A percentile compares a stretch with the other conserved stretches of the same genome.
Evolutionary conservation across 1,139 yeast species (phyloP).

Genomic region (Arxiozyma bovina): DNA sequence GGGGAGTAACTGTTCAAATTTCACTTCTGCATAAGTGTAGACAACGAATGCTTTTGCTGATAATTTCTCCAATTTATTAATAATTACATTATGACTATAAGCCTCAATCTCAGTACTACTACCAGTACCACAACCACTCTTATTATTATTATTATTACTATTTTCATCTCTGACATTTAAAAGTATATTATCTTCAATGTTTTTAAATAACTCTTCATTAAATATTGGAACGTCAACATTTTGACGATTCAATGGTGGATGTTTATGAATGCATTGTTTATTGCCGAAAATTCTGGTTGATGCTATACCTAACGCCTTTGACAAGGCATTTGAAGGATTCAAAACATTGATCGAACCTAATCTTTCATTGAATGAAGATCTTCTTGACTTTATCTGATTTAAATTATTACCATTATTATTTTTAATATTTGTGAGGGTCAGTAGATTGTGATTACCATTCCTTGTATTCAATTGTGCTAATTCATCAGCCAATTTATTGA

Average conservation of each 20-base stretch:
- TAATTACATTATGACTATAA: slow-evolving; percentile 26
- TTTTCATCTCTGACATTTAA: slow-evolving; percentile 25
- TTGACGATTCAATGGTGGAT: slow-evolving; percentile 10
- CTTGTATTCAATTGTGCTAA: slow-evolving; percentile 47
- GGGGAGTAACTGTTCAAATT: slow-evolving; percentile 75
- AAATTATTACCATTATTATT: slow-evolving; percentile 4
- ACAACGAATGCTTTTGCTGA: slow-evolving; percentile 90
- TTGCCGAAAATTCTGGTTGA: slow-evolving; percentile 77
- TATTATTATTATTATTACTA: background rate
- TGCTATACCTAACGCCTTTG: slow-evolving; percentile 81
- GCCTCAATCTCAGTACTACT: slow-evolving; percentile 3
- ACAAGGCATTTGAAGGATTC: slow-evolving; percentile 81
- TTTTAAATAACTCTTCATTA: slow-evolving; percentile 25
- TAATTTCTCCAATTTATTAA: slow-evolving; percentile 55
- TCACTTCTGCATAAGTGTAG: slow-evolving; percentile 81
- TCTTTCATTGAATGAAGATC: slow-evolving; percentile 43
- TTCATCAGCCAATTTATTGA: slow-evolving; percentile 90
- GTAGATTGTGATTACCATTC: background rate
- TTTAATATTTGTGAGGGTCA: slow-evolving; percentile 12
- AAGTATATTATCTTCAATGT: slow-evolving; percentile 30
- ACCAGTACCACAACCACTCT: too few species aligned
- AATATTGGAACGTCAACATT: slow-evolving; percentile 11
- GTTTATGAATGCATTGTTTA: slow-evolving; percentile 15
- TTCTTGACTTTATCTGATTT: slow-evolving; percentile 4
- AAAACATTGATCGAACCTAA: slow-evolving; percentile 55